A percentile compares a stretch with the other conserved stretches of the same genome.
Conservation (phyloP, 306 rosid species). For the Sophora flavescens region DNA sequence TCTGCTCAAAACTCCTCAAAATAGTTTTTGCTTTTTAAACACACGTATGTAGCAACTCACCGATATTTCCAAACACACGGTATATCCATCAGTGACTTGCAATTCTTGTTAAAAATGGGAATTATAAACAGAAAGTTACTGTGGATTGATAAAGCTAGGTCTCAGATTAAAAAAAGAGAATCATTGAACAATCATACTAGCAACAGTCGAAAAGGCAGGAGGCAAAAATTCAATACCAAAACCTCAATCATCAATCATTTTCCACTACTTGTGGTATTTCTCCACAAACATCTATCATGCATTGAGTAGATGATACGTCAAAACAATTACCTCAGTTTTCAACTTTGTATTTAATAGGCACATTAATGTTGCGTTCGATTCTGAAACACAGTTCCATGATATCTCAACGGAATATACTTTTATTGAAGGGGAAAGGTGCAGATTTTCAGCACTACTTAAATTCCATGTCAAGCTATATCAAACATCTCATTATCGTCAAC, state of each 20-base stretch:
- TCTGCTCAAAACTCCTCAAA: too few relatives aligned
- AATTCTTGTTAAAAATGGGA: neutral
- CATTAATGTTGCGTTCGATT: neutral
- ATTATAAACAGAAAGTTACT: neutral
- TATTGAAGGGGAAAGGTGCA: neutral
- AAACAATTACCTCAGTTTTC: slow-evolving; percentile 1
- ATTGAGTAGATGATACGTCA: neutral
- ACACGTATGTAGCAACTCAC: too few relatives aligned
- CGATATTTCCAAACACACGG: too few relatives aligned
- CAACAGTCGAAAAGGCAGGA: neutral
- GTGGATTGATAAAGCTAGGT: too few relatives aligned
- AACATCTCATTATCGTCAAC: neutral
- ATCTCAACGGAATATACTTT: neutral
- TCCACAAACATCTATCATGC: neutral
- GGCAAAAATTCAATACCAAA: neutral
- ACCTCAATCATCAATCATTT: neutral
- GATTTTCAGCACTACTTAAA: neutral
- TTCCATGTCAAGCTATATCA: slow-evolving; percentile 22
- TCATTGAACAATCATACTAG: neutral
- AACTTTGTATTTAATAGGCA: slow-evolving; percentile 1
- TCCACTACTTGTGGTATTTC: neutral
- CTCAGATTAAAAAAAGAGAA: neutral
- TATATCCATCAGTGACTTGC: neutral
- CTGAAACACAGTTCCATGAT: neutral
- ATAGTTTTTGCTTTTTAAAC: too few relatives aligned